A percentile compares a stretch with the other conserved stretches of the same genome.
Conservation (phyloP, 441 rosid genomes). For the Gossypium schwendimanii region DNA sequence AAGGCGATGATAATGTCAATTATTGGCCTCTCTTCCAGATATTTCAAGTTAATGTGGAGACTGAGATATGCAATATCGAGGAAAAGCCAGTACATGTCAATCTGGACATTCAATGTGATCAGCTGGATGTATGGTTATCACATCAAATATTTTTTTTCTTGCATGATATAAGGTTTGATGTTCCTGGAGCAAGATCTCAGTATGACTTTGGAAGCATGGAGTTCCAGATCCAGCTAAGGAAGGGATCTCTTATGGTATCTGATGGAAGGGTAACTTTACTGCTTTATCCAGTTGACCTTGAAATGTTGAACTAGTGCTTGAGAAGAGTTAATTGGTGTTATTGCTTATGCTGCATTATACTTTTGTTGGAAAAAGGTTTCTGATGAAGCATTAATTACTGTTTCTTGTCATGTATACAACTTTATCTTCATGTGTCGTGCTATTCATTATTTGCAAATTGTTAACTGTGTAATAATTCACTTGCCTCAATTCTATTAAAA, state of each 20-base stretch:
- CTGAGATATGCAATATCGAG: constrained; percentile 38
- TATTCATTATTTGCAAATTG: background rate
- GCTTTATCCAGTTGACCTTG: background rate
- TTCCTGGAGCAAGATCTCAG: constrained; percentile 46
- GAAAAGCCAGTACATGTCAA: constrained; percentile 26
- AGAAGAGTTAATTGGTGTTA: constrained; percentile 2
- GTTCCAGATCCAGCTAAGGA: constrained; percentile 47
- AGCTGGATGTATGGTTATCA: constrained; percentile 59
- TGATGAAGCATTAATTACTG: background rate
- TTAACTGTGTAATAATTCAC: background rate
- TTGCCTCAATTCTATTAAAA: background rate
- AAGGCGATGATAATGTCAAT: constrained; percentile 31
- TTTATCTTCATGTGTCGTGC: background rate
- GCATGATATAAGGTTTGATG: constrained; percentile 43
- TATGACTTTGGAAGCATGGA: constrained; percentile 36
- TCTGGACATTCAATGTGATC: constrained; percentile 47
- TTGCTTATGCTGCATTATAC: background rate
- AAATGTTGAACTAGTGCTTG: background rate
- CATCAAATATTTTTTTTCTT: constrained; percentile 67
- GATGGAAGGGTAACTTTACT: constrained; percentile 75
- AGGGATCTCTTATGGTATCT: constrained; percentile 63
- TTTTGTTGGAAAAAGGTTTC: background rate
- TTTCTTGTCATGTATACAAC: background rate
- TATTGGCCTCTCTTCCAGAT: constrained; percentile 67
- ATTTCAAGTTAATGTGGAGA: constrained; percentile 39